Evolutionary conservation across 139 green algal species (phyloP), one percentile per base, ranked within the genome.

Genomic region (Nannochloris sp.): DNA sequence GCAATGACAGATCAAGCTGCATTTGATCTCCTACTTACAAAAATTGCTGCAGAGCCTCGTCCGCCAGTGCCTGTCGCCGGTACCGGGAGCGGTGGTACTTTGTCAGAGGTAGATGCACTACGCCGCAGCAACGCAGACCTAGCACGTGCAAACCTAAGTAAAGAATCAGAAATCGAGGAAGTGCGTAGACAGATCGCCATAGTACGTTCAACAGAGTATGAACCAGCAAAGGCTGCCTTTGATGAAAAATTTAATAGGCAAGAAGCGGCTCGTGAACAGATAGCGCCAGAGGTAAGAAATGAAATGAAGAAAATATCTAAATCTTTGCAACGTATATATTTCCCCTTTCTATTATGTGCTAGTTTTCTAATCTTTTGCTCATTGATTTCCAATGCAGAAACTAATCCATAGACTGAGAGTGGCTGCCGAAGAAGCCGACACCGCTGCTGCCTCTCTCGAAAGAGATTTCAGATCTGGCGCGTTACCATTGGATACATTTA

Each of bases 181-280:
- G 75, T 68, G 10, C 70, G 74, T 47, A 83, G 78, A 35, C 80
- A 91, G 61, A 73, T 89, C 23, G 84, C 84, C 15, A 79, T 91
- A 32, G 81, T 91, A 24, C 67, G 72, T 4, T 77, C 68, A 23
- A 76, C 65, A 15, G 70, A 79, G 45, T 90, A 87, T 46, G 75
- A 74, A 0, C 63, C 73, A 13, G 71, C 60, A 24, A 70, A 75
- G 56, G 51, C 56, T 12, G 57, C 65, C 3, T 88, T 86, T 67
- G 77, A 86, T 38, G 75, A 78, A 54, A 60, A 81, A 32, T 64
- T 48, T 14, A 31, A 10, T 5, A 63, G 82, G 32, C 82, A 89
- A 73, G 13, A 71, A 54, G 68, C 74, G 12, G 72, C 80, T 29
- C 51, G 80, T 36, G 48, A 60, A 10, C 65, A 80, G 32, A 47